Evolutionary conservation across 1,284 basidiomycete species (phyloP).

Genomic region (Volvariella surrecta): DNA sequence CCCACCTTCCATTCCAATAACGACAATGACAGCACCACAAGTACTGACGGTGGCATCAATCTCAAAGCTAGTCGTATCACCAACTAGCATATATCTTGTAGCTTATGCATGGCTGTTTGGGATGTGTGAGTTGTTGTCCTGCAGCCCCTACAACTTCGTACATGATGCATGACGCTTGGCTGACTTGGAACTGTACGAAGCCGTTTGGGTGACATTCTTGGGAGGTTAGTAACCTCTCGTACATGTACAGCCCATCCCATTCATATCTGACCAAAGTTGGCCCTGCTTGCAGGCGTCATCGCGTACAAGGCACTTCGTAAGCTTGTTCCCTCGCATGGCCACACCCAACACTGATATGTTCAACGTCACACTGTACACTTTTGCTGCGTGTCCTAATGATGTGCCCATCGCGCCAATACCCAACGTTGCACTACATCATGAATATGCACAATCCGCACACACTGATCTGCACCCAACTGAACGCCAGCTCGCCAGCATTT

Average conservation of each 20-base stretch:
- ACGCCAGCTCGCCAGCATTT: constrained; percentile 60
- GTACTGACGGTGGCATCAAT: constrained; percentile 33
- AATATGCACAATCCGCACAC: too few species aligned
- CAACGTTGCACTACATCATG: too few species aligned
- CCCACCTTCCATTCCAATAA: neutral
- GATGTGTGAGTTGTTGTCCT: constrained; percentile 59
- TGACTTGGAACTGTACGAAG: constrained; percentile 21
- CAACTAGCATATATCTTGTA: constrained; percentile 43
- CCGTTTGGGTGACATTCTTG: constrained; percentile 62
- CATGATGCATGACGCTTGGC: neutral
- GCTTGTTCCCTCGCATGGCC: constrained; percentile 15
- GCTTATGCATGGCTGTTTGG: constrained; percentile 57
- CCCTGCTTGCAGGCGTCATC: constrained; percentile 52
- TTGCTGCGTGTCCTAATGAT: too few species aligned
- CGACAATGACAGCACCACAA: constrained; percentile 24
- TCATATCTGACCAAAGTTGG: too few species aligned
- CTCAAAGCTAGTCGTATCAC: constrained; percentile 28
- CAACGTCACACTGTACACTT: too few species aligned
- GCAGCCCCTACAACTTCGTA: constrained; percentile 2
- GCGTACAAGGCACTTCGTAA: constrained; percentile 48
- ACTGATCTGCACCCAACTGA: neutral
- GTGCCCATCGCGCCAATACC: too few species aligned
- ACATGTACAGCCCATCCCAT: too few species aligned
- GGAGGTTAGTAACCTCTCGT: constrained; percentile 44
- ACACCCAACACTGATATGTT: neutral